Evolutionary conservation across 2,329 filamentous ascomycete genomes (phyloP).

Genomic region (Beauveria scarabaeidicola): DNA sequence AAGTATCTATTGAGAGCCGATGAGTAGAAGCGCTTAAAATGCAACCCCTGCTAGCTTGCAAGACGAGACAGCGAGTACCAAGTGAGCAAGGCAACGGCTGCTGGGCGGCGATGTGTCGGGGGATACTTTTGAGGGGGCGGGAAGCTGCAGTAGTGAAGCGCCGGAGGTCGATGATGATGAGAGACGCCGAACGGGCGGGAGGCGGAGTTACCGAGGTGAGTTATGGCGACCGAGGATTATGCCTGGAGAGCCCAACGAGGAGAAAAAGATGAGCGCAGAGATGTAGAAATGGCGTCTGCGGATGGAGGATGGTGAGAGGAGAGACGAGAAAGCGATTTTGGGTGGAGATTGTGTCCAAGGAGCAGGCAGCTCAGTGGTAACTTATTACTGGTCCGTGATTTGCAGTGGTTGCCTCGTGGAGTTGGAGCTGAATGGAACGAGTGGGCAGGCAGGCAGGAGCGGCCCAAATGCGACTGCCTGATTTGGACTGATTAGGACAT

Average conservation of each 20-base stretch:
- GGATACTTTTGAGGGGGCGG: neutral
- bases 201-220: neutral
- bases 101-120: neutral
- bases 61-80: neutral
- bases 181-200: neutral
- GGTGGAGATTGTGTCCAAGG: constrained; percentile 3
- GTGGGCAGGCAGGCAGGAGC: neutral
- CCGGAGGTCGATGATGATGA: neutral
- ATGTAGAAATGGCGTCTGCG: neutral
- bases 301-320: constrained; percentile 1
- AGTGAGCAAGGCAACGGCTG: neutral
- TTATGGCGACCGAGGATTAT: neutral
- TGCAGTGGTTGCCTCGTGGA: neutral
- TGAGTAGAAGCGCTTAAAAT: constrained; percentile 7
- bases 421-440: neutral
- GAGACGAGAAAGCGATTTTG: neutral
- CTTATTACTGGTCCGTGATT: too few species aligned
- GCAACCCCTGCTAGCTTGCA: constrained; percentile 1
- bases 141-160: neutral
- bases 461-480: neutral
- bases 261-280: neutral
- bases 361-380: neutral
- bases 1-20: neutral
- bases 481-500: constrained; percentile 8
- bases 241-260: constrained; percentile 2